phyloP scores from a whole-genome alignment of 2,329 filamentous ascomycete species.

The Calonectria pseudoreteaudii region DNA sequence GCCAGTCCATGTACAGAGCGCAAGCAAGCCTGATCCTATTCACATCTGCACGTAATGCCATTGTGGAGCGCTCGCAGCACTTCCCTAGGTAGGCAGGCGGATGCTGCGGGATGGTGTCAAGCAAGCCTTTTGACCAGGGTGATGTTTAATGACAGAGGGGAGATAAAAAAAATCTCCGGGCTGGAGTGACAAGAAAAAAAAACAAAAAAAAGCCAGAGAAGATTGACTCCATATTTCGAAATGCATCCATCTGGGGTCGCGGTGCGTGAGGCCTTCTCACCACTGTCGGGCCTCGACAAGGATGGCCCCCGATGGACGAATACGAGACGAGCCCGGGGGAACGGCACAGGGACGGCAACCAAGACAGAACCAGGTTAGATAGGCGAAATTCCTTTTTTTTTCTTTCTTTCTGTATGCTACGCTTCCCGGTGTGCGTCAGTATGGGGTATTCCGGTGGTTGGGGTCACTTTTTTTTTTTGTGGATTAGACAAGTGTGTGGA shows the following conservation, averaged over 20 bases:
- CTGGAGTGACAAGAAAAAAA: neutral
- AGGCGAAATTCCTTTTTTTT: slow-evolving; percentile 13
- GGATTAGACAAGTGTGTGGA: neutral
- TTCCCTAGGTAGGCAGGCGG: slow-evolving; percentile 23
- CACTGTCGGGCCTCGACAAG: slow-evolving; percentile 16
- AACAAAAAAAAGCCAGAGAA: slow-evolving; percentile 1
- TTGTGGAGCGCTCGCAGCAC: slow-evolving; percentile 22
- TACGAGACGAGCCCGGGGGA: slow-evolving; percentile 25
- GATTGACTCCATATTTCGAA: slow-evolving; percentile 13
- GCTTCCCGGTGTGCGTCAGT: neutral
- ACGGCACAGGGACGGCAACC: slow-evolving; percentile 17
- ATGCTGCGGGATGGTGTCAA: slow-evolving; percentile 12
- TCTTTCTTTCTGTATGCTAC: neutral
- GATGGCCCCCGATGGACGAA: slow-evolving; percentile 23
- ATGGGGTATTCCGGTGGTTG: slow-evolving; percentile 9
- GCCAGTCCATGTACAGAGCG: slow-evolving; percentile 15
- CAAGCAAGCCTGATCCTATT: slow-evolving; percentile 7
- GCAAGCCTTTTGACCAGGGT: neutral
- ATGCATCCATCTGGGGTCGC: slow-evolving; percentile 16
- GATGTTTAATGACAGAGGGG: neutral
- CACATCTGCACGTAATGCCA: slow-evolving; percentile 16
- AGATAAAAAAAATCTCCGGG: neutral
- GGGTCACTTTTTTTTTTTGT: neutral
- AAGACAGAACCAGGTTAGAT: slow-evolving; percentile 14
- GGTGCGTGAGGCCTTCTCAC: slow-evolving; percentile 16